Conservation (phyloP, 805 yeast genomes). For the Groenewaldozyma tartarivorans region DNA sequence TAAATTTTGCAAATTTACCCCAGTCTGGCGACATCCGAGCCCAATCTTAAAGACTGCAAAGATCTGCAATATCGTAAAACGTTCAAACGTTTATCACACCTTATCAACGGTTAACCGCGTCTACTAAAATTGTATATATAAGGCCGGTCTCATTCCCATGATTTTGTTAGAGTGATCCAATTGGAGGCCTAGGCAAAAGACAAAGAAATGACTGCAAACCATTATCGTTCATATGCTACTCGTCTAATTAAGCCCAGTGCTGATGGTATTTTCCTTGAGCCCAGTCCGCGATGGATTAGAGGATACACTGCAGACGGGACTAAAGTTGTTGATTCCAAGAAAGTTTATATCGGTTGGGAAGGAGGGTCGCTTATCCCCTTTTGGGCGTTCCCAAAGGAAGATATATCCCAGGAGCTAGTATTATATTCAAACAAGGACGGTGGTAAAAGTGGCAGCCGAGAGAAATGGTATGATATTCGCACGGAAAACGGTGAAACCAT, state of each 20-base stretch:
- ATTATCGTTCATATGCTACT: neutral
- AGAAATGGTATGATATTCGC: conserved; percentile 5
- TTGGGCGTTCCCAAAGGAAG: conserved; percentile 7
- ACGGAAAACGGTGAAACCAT: conserved; percentile 1
- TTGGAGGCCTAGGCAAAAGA: too few species aligned
- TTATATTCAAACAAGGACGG: conserved; percentile 3
- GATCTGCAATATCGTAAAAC: too few species aligned
- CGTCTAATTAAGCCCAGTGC: neutral
- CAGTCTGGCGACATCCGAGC: too few species aligned
- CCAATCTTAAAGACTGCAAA: too few species aligned
- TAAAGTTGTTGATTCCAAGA: conserved; percentile 5
- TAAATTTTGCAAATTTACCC: too few species aligned
- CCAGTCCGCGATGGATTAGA: conserved; percentile 8
- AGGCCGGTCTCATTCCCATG: too few species aligned
- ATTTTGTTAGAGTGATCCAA: too few species aligned
- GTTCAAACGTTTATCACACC: too few species aligned
- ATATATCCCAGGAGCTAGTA: conserved; percentile 2
- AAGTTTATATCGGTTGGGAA: conserved; percentile 5
- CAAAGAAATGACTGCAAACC: too few species aligned
- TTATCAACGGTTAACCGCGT: too few species aligned
- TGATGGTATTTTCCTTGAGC: neutral
- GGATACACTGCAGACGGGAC: conserved; percentile 4
- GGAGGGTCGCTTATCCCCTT: conserved; percentile 5
- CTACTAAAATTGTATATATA: too few species aligned
- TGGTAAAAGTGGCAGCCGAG: conserved; percentile 5